These are phyloP conservation scores for Saccharomyces uvarum DNA, from an alignment of 1,139 yeast species.

Conservation along the genomic window DNA sequence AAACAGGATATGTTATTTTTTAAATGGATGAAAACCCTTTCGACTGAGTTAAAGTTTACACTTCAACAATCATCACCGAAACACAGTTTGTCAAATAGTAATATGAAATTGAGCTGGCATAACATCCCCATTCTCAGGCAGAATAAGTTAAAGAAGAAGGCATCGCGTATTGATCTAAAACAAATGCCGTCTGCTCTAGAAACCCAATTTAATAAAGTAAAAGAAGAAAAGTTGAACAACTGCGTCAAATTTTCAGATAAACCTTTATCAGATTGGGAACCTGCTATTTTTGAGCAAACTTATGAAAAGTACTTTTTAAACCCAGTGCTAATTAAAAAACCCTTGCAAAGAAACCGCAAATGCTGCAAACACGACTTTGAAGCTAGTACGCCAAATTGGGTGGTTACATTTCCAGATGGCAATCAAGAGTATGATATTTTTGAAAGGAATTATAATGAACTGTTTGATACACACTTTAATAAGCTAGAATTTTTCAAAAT, in stretches of 20 bases:
- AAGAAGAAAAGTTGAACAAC: neutral
- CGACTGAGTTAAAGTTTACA: neutral
- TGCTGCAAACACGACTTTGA: neutral
- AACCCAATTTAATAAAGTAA: neutral
- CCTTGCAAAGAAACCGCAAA: neutral
- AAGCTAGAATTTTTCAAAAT: slow-evolving; percentile 17
- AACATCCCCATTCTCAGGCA: neutral
- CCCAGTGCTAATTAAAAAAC: neutral
- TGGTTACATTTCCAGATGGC: neutral
- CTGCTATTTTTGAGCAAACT: neutral
- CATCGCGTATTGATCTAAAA: neutral
- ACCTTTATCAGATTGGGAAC: neutral
- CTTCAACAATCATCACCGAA: neutral
- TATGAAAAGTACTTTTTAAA: neutral
- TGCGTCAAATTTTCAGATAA: neutral
- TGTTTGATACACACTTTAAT: slow-evolving; percentile 15
- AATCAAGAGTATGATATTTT: neutral
- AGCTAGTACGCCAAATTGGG: neutral
- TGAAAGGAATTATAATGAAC: neutral
- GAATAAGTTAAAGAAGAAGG: neutral
- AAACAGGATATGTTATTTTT: neutral
- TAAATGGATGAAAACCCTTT: neutral
- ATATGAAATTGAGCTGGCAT: neutral
- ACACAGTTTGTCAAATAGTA: neutral
- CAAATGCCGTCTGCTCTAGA: neutral